These are phyloP conservation scores for Colletotrichum sp. DNA, from an alignment of 2,329 filamentous ascomycete genomes.

Conservation along the genomic window DNA sequence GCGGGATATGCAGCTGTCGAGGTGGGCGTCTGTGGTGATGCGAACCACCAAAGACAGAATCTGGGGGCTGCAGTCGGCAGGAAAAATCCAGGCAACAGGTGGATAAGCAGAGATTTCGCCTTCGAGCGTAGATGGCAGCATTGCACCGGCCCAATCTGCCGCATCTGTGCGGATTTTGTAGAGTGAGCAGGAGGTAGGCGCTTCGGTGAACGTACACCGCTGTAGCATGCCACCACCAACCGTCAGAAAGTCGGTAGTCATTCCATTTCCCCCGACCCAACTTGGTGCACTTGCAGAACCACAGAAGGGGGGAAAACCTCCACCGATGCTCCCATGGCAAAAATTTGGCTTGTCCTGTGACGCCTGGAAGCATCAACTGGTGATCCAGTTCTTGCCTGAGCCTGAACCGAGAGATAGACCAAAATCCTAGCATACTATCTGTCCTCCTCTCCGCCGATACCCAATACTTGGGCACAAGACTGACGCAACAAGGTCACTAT, in stretches of 20 bases:
- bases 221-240: background rate
- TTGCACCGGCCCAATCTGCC: background rate
- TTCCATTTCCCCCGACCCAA: background rate
- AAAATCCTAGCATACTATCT: conserved; percentile 12
- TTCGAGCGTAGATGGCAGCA: background rate
- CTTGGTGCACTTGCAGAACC: conserved; percentile 20
- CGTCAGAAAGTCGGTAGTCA: background rate
- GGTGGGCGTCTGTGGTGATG: background rate
- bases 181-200: background rate
- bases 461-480: background rate
- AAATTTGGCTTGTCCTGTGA: background rate
- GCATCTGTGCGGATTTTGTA: background rate
- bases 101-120: background rate
- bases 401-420: background rate
- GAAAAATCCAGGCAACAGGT: background rate
- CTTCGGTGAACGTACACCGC: background rate
- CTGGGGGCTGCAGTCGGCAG: background rate
- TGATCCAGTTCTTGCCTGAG: background rate
- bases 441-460: background rate
- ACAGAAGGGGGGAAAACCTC: background rate
- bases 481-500: conserved; percentile 16
- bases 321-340: background rate
- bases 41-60: background rate
- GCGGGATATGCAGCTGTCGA: conserved; percentile 17
- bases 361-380: background rate